Base-by-base conservation (phyloP, 2,329 filamentous ascomycete species). In the Sporothrix humicola region DNA sequence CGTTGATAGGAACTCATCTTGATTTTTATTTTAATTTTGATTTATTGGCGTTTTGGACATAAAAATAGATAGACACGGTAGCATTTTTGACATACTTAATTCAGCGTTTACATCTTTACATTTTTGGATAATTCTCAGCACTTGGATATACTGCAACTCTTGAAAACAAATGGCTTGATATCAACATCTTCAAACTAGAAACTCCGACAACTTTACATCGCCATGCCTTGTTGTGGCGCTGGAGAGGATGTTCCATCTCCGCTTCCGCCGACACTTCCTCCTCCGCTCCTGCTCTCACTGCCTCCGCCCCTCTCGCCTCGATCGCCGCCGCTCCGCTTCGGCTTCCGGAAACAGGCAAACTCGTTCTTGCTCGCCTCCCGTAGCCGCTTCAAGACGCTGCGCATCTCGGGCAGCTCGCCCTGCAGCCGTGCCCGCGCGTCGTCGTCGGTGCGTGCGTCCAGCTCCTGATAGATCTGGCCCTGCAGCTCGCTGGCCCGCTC, bases 371-470 rank as follows among this genome's bases (percentile, higher is more conserved):
- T 95, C 61, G 90, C 89, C 79, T 97, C 94, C 73, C 93, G 86
- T 77, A 97, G 83, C 77, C 89, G 89, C 87, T 98, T 98, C 77
- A 99, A 84, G 63, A 95, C 91, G 69, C 88, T 91, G 75, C 95
- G 89, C 93, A 99, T 94, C 80, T 95, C 94, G 2, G 93, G 93
- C 77, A 99, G 83, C 84, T 98, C 95, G 72, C 89, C 90, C 83
- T 98, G 95, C 77, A 99, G 84, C 74, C 88, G 87, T 12, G 90
- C 88, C 69, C 96, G 87, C 2, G 95, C 94, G 74, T 94, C 91
- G 78, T 96, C 95, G 79, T 97, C 94, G 71, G 96, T 98, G 69
- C 94, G 90, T 74, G 90, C 88, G 81, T 99, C 96, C 17, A 99
- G 85, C 80, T 96, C 94, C 76, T 96, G 89, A 82, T 83, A 99